Conservation (phyloP, 768 basidiomycete species). For the Mycena olivaceomarginata region DNA sequence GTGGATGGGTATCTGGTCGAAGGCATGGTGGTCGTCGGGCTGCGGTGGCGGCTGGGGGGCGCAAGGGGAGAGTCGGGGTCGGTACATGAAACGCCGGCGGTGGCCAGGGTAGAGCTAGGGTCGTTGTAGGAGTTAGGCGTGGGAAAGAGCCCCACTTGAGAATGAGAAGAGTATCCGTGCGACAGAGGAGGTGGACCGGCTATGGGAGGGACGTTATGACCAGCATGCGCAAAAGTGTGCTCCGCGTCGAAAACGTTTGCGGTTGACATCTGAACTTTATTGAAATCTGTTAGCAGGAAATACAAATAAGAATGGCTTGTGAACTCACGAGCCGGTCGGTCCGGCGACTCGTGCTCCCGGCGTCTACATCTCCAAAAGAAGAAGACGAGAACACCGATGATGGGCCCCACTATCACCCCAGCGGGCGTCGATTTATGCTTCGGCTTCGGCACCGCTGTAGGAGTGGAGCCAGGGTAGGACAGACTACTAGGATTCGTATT, state of each 20-base stretch:
- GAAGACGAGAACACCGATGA: conserved; percentile 3
- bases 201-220: not conserved
- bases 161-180: not conserved
- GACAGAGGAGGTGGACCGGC: not conserved
- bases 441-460: not conserved
- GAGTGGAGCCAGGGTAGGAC: not conserved
- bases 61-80: not conserved
- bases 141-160: not conserved
- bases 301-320: no score
- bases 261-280: not conserved
- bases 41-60: not conserved
- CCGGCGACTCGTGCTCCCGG: no score
- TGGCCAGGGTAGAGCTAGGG: not conserved
- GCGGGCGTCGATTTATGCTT: not conserved
- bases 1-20: not conserved
- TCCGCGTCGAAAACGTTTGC: not conserved
- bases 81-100: not conserved
- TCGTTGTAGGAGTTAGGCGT: not conserved
- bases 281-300: no score
- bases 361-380: no score
- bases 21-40: not conserved
- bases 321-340: no score
- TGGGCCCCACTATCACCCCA: conserved; percentile 10
- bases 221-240: no score
- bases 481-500: not conserved